Evolutionary conservation across 192 early-diverging fungal species (phyloP).

Genomic region (Cladochytrium replicatum): DNA sequence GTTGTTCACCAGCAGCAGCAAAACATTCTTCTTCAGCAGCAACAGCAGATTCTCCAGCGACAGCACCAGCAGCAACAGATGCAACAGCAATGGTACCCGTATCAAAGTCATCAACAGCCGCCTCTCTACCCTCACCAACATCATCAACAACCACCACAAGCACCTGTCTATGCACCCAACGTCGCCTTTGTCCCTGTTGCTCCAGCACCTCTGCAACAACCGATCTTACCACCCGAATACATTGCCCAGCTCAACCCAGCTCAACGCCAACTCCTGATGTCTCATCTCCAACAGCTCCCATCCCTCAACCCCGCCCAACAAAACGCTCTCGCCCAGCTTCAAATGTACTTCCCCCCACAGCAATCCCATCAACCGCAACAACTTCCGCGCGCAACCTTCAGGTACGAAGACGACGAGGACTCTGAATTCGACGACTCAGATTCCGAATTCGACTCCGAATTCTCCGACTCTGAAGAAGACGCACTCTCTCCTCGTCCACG

Average conservation of each 20-base stretch:
- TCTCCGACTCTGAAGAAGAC: constrained; percentile 18
- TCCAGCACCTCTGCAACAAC: not conserved
- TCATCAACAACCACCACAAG: not conserved
- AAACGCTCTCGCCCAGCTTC: not conserved
- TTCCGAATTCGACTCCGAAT: constrained; percentile 11
- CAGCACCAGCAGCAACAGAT: constrained; percentile 1
- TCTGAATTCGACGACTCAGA: constrained; percentile 7
- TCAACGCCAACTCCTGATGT: constrained; percentile 2
- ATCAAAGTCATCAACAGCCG: not conserved
- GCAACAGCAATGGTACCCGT: not conserved
- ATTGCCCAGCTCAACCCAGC: not conserved
- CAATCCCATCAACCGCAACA: not conserved
- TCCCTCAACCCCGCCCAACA: not conserved
- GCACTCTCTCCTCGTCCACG: not conserved
- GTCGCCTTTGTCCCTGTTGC: not conserved
- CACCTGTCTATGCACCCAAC: not conserved
- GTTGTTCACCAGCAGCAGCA: not conserved
- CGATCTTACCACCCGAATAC: not conserved
- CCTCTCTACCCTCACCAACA: not conserved
- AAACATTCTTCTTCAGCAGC: not conserved
- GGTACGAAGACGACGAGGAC: constrained; percentile 2
- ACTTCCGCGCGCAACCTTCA: constrained; percentile 12
- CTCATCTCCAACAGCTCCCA: not conserved
- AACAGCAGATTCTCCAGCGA: constrained; percentile 4
- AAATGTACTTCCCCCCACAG: not conserved